Percentiles rank a stretch among this genome's conserved stretches.
Evolutionary conservation across 495 filamentous ascomycete genomes (phyloP).

Genomic region (Xylaria longipes): DNA sequence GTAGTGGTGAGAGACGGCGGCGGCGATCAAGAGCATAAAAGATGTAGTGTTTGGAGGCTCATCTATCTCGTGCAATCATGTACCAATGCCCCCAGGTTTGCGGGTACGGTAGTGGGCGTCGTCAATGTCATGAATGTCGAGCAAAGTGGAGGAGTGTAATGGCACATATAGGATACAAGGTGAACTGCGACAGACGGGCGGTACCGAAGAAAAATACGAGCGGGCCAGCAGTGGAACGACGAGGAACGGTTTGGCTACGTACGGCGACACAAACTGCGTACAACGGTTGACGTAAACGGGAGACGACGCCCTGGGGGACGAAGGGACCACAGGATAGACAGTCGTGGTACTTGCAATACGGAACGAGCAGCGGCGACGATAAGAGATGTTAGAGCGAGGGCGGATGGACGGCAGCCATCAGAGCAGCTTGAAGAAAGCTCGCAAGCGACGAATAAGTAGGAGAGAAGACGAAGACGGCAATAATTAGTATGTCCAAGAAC

Average conservation of each 20-base stretch:
- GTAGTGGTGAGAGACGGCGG: constrained; percentile 8
- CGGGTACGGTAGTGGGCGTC: not conserved
- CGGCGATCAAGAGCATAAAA: constrained; percentile 5
- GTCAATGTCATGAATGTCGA: not conserved
- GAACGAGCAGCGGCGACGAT: not conserved
- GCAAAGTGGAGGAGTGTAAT: constrained; percentile 3
- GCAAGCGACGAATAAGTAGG: not conserved
- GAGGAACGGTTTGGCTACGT: constrained; percentile 10
- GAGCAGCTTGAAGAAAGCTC: constrained; percentile 6
- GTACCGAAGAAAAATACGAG: constrained; percentile 1
- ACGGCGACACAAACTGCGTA: constrained; percentile 14
- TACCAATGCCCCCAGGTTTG: not conserved
- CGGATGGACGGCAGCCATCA: not conserved
- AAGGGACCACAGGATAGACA: not conserved
- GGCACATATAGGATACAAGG: not conserved
- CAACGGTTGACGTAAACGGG: constrained; percentile 10
- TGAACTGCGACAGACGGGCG: not conserved
- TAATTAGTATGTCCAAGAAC: not conserved
- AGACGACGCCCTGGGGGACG: not conserved
- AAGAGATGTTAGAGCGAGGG: constrained; percentile 5
- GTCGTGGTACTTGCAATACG: not conserved
- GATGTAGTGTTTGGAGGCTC: not conserved
- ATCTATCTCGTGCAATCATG: constrained; percentile 5
- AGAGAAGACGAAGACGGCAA: not conserved
- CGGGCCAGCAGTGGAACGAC: not conserved